phyloP scores from a whole-genome alignment of 306 rosid genomes.

The Glycyrrhiza uralensis region DNA sequence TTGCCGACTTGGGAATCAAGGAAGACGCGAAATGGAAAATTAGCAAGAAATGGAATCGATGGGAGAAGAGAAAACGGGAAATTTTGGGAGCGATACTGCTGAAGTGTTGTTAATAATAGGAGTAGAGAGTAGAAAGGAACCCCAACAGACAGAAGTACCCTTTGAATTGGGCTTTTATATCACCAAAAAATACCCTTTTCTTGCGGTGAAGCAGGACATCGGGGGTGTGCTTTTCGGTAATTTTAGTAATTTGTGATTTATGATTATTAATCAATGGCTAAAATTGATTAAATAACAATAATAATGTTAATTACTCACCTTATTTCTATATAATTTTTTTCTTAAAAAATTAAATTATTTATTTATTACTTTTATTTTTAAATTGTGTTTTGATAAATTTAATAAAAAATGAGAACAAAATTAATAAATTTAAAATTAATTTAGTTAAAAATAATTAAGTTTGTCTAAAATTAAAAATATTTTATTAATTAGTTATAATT shows the following conservation, averaged over 20 bases:
- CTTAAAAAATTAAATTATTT: not conserved
- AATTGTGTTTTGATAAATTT: not conserved
- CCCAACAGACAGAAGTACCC: not conserved
- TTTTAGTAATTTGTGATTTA: not conserved
- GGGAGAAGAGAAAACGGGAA: not conserved
- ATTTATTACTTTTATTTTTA: not conserved
- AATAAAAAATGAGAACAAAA: not conserved
- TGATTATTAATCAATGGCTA: not conserved
- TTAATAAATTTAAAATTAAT: not conserved
- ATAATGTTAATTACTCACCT: not conserved
- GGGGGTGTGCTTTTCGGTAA: not conserved
- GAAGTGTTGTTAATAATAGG: not conserved
- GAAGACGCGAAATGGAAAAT: not conserved
- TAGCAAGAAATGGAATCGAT: conserved; percentile 9
- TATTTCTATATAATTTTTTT: not conserved
- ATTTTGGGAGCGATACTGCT: not conserved
- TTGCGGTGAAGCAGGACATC: not conserved
- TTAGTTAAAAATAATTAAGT: not conserved
- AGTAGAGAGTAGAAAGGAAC: conserved; percentile 13
- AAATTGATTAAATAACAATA: not conserved
- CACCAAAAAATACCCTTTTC: not conserved
- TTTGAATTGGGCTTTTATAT: not conserved
- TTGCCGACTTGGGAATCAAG: conserved; percentile 10
- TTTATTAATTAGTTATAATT: not conserved
- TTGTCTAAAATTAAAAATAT: not conserved